Evolutionary conservation across 768 basidiomycete species (phyloP).

Genomic region (Mycena latifolia): DNA sequence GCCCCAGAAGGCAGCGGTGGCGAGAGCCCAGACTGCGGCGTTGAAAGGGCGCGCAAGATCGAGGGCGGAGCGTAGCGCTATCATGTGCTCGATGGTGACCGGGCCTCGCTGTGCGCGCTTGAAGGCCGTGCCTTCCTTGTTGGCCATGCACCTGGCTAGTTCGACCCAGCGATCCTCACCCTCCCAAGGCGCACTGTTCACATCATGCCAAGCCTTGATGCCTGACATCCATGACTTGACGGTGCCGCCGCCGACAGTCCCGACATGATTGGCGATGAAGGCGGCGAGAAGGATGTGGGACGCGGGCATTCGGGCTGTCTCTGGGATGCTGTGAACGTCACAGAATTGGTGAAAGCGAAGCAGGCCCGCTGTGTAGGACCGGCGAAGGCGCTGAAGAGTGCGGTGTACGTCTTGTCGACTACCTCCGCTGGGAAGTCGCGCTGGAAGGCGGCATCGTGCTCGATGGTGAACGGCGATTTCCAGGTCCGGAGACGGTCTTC

Average conservation of each 20-base stretch:
- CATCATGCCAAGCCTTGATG: slow-evolving; percentile 51
- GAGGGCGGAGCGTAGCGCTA: slow-evolving; percentile 37
- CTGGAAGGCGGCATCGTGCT: slow-evolving; percentile 12
- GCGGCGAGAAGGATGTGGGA: slow-evolving; percentile 43
- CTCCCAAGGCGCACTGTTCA: slow-evolving; percentile 50
- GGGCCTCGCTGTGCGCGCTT: slow-evolving; percentile 43
- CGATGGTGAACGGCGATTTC: neutral
- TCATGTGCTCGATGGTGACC: slow-evolving; percentile 50
- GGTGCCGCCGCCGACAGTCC: slow-evolving; percentile 27
- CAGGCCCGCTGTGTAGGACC: slow-evolving; percentile 48
- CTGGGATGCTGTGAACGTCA: slow-evolving; percentile 42
- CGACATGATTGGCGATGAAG: slow-evolving; percentile 41
- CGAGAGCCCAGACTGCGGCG: slow-evolving; percentile 51
- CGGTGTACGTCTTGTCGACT: slow-evolving; percentile 10
- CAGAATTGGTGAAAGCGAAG: slow-evolving; percentile 54
- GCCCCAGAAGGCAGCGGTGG: slow-evolving; percentile 51
- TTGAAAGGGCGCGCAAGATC: slow-evolving; percentile 43
- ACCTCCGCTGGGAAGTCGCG: slow-evolving; percentile 23
- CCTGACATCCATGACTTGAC: slow-evolving; percentile 56
- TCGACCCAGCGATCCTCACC: slow-evolving; percentile 44
- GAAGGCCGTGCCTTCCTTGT: slow-evolving; percentile 38
- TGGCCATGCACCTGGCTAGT: slow-evolving; percentile 29
- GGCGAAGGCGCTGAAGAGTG: slow-evolving; percentile 36
- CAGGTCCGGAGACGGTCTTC: neutral
- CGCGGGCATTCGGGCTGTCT: slow-evolving; percentile 48